A percentile compares a stretch with the other conserved stretches of the same genome.
These are phyloP conservation scores for Proliferodiscus dingleyae DNA, from an alignment of 2,329 filamentous ascomycete species.

Conservation along the genomic window DNA sequence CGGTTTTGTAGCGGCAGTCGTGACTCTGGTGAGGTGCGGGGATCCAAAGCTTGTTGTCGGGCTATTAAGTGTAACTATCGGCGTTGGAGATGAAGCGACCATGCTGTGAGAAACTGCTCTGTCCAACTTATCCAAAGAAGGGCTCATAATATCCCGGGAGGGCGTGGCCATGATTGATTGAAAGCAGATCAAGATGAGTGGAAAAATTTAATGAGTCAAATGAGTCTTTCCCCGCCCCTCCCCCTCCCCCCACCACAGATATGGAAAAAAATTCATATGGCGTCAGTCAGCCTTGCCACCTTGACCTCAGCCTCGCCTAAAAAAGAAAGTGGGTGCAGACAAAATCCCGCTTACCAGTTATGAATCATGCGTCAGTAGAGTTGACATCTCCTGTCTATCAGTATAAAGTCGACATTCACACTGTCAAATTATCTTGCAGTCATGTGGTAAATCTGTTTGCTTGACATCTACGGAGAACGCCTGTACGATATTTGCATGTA, in stretches of 20 bases:
- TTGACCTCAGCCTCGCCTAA: neutral
- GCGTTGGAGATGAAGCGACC: conserved; percentile 69
- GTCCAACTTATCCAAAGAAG: conserved; percentile 31
- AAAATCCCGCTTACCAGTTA: neutral
- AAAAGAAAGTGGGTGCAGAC: no score
- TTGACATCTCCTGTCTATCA: neutral
- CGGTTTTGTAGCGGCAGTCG: conserved; percentile 55
- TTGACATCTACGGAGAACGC: conserved; percentile 27
- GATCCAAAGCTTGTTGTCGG: conserved; percentile 59
- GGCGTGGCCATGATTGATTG: conserved; percentile 24
- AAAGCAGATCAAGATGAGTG: neutral
- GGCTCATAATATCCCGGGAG: conserved; percentile 44
- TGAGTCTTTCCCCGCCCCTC: neutral
- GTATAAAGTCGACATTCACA: no score
- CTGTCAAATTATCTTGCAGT: no score
- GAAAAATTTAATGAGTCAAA: neutral
- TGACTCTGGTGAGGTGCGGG: conserved; percentile 37
- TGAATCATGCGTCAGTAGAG: neutral
- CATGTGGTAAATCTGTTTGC: conserved; percentile 13
- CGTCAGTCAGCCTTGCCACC: conserved; percentile 3
- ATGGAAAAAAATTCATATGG: neutral
- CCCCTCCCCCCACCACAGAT: no score
- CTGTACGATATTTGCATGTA: conserved; percentile 21
- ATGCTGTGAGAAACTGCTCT: conserved; percentile 52
- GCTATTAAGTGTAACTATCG: conserved; percentile 61